Conservation (phyloP, 257 asterid species). For the Primulina tabacum region DNA sequence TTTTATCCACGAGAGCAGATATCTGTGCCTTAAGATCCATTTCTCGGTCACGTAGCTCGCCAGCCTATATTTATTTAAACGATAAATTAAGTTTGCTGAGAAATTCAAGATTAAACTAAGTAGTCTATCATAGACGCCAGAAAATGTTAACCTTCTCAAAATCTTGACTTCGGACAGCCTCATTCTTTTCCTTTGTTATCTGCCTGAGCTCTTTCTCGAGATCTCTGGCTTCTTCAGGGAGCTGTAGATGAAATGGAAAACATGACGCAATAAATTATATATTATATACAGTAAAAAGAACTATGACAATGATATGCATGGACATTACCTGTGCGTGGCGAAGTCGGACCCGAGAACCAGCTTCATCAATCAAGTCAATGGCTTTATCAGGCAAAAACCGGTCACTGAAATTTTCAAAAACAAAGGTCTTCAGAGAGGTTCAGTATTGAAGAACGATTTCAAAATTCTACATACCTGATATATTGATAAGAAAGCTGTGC, state of each 20-base stretch:
- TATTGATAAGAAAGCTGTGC: constrained; percentile 87
- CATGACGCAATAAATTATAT: constrained; percentile 20
- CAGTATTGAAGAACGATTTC: neutral
- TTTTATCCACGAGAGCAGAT: constrained; percentile 74
- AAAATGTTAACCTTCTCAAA: constrained; percentile 70
- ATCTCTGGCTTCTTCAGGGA: constrained; percentile 98
- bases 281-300: constrained; percentile 2
- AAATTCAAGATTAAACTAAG: neutral
- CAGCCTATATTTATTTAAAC: constrained; percentile 55
- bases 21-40: constrained; percentile 95
- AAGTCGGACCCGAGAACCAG: constrained; percentile 97
- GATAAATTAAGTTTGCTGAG: neutral
- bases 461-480: constrained; percentile 54
- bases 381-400: constrained; percentile 99
- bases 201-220: constrained; percentile 96
- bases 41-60: constrained; percentile 90
- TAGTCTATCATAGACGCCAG: constrained; percentile 11
- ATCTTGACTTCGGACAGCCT: constrained; percentile 91
- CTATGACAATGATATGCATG: constrained; percentile 18
- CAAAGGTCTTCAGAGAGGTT: constrained; percentile 22
- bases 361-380: constrained; percentile 95
- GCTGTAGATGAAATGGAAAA: constrained; percentile 43
- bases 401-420: constrained; percentile 55
- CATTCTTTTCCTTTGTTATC: constrained; percentile 94
- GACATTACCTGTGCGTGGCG: constrained; percentile 88